A percentile compares a stretch with the other conserved stretches of the same genome.
These are phyloP conservation scores for Suillus brevipes DNA, from an alignment of 768 basidiomycete species.

Conservation along the genomic window DNA sequence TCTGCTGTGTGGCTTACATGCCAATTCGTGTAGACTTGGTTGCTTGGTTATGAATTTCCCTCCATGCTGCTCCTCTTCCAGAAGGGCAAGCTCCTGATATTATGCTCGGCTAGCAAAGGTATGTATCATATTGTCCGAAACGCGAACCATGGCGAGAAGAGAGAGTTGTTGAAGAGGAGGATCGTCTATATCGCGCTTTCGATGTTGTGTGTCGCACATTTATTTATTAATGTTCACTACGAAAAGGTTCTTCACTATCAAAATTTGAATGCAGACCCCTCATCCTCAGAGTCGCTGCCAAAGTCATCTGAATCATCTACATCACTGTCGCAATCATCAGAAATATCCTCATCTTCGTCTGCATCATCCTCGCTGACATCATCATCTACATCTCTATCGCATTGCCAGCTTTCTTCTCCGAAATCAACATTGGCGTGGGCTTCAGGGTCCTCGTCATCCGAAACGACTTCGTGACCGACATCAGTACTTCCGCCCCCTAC, in stretches of 20 bases:
- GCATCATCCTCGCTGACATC: neutral
- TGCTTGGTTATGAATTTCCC: constrained; percentile 97
- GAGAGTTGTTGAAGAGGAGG: constrained; percentile 73
- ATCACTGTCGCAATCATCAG: neutral
- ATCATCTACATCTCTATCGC: neutral
- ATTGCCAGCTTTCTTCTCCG: neutral
- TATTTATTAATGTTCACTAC: no score
- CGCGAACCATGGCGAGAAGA: constrained; percentile 84
- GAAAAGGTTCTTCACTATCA: neutral
- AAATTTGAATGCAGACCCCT: neutral
- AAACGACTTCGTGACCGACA: neutral
- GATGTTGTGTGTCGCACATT: neutral
- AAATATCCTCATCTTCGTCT: neutral
- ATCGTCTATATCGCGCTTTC: constrained; percentile 49
- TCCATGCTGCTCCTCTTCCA: constrained; percentile 87
- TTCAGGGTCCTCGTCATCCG: neutral
- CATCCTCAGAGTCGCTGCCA: neutral
- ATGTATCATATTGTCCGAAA: constrained; percentile 13
- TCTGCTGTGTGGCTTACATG: constrained; percentile 8
- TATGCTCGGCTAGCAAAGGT: constrained; percentile 93
- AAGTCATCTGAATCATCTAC: neutral
- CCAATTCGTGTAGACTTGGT: constrained; percentile 70
- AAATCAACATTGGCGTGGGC: neutral
- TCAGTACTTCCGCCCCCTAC: neutral
- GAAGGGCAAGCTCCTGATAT: constrained; percentile 70